A percentile compares a stretch with the other conserved stretches of the same genome.
Conservation (phyloP, 495 filamentous ascomycete species). For the Lasiosphaeris hirsuta region DNA sequence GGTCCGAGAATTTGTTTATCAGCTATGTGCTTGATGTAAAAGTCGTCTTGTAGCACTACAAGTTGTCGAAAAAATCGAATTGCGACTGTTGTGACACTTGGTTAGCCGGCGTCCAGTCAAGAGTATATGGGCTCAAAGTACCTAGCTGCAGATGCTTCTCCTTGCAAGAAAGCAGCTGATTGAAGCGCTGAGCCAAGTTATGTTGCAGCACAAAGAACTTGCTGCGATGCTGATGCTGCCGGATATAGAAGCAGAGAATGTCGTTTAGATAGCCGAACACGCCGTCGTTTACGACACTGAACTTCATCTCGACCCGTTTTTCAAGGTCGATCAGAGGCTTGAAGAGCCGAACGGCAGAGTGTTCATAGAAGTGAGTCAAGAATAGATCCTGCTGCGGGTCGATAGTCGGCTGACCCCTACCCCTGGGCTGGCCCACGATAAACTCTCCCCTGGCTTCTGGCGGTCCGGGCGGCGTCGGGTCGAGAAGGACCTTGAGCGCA, state of each 20-base stretch:
- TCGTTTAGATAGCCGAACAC: conserved; percentile 89
- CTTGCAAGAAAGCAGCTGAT: conserved; percentile 76
- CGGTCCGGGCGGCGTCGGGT: conserved; percentile 62
- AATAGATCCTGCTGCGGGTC: conserved; percentile 83
- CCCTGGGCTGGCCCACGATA: conserved; percentile 47
- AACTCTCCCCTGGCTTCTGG: conserved; percentile 68
- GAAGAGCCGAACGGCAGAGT: conserved; percentile 83
- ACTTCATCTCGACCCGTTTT: conserved; percentile 51
- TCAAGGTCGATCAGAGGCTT: conserved; percentile 81
- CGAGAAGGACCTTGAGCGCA: conserved; percentile 89
- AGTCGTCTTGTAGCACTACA: conserved; percentile 84
- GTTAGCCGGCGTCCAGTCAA: conserved; percentile 5
- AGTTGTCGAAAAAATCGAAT: conserved; percentile 93
- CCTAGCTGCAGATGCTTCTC: conserved; percentile 93
- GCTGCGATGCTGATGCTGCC: conserved; percentile 79
- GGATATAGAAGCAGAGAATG: conserved; percentile 91
- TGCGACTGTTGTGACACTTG: conserved; percentile 54
- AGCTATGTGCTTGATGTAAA: conserved; percentile 83
- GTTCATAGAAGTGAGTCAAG: conserved; percentile 84
- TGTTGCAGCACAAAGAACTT: conserved; percentile 85
- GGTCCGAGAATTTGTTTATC: conserved; percentile 81
- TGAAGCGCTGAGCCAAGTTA: conserved; percentile 73
- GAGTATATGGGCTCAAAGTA: conserved; percentile 46
- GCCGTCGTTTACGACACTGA: conserved; percentile 73
- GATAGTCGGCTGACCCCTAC: conserved; percentile 43